These are phyloP conservation scores for Dactylellina leptospora DNA, from an alignment of 2,329 filamentous ascomycete species.

Conservation along the genomic window DNA sequence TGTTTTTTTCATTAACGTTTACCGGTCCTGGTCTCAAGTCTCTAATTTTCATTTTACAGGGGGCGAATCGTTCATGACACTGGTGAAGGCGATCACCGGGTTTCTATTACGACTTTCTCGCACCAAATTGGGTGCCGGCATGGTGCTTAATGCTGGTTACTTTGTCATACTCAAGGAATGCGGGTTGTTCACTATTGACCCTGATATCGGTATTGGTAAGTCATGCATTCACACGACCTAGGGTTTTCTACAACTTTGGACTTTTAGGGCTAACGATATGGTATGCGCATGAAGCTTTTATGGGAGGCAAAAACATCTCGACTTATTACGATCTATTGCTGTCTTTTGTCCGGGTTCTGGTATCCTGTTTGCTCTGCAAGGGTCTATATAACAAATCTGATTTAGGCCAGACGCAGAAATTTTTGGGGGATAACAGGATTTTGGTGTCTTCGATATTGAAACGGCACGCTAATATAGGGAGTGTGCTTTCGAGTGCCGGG, in stretches of 20 bases:
- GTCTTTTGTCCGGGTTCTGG: conserved; percentile 80
- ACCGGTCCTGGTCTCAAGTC: background rate
- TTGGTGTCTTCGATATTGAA: conserved; percentile 91
- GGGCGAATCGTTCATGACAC: conserved; percentile 67
- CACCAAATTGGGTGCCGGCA: conserved; percentile 81
- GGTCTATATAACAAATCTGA: conserved; percentile 80
- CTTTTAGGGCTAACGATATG: too few relatives aligned
- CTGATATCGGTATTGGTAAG: conserved; percentile 81
- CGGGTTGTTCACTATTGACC: conserved; percentile 86
- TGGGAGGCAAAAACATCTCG: conserved; percentile 74
- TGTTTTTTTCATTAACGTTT: conserved; percentile 57
- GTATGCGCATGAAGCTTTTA: conserved; percentile 62
- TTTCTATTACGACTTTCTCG: conserved; percentile 85
- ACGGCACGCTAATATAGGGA: conserved; percentile 80
- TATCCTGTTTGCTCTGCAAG: conserved; percentile 79
- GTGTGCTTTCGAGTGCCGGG: conserved; percentile 64
- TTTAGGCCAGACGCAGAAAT: conserved; percentile 77
- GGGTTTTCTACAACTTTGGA: too few relatives aligned
- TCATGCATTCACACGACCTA: conserved; percentile 15
- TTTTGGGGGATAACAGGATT: conserved; percentile 82
- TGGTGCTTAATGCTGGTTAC: conserved; percentile 87
- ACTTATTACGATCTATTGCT: conserved; percentile 86
- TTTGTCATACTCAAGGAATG: conserved; percentile 83
- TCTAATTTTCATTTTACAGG: conserved; percentile 60
- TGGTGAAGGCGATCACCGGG: conserved; percentile 78